Evolutionary conservation across 2,329 filamentous ascomycete genomes (phyloP), one percentile per base, ranked within the genome.

Genomic region (Pseudofabraea citricarpa): DNA sequence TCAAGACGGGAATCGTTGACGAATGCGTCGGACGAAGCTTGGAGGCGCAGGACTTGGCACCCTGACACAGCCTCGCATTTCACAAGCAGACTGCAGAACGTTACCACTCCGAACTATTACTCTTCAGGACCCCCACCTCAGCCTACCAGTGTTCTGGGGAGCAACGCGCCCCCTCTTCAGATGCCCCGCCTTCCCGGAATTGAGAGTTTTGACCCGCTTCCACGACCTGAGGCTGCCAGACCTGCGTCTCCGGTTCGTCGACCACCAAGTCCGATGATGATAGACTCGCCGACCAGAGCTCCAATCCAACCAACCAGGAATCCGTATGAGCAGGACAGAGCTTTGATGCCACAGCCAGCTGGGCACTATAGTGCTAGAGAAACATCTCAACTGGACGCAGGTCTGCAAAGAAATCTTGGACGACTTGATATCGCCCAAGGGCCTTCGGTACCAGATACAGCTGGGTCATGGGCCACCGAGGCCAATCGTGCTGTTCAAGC

Each of bases 1-100:
- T 74, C 77, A 4, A 71, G 84, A 22, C 74, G 83, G 32, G 85
- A 90, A 31, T 85, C 86, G 0, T 70, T 71, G 3, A 69, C 75
- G 7, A 79, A 74, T 40, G 70, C 73, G 16, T 68, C 77, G 1
- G 89, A 95, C 50, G 83, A 89, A 32, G 85, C 87, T 43, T 87
- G 83, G 77, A 81, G 90, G 51, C 75, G 90, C 49, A 79, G 90
- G 41, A 96, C 90, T 3, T 96, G 90, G 90, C 90, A 96, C 64
- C 87, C 89, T 1, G 87, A 89, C 49, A 85, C 81, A 9, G 74
- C 77, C 13, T 76, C 75, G 50, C 81, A 45, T 26, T 56, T 50
- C 27, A 50, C 83, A 12, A 90, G 87, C 64, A 79, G 85, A 13
- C 64, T 95, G 41, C 87, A 79, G 55, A 85, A 87, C 50, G 85